phyloP scores from a whole-genome alignment of 495 filamentous ascomycete genomes.

The Penicillium paradoxum region DNA sequence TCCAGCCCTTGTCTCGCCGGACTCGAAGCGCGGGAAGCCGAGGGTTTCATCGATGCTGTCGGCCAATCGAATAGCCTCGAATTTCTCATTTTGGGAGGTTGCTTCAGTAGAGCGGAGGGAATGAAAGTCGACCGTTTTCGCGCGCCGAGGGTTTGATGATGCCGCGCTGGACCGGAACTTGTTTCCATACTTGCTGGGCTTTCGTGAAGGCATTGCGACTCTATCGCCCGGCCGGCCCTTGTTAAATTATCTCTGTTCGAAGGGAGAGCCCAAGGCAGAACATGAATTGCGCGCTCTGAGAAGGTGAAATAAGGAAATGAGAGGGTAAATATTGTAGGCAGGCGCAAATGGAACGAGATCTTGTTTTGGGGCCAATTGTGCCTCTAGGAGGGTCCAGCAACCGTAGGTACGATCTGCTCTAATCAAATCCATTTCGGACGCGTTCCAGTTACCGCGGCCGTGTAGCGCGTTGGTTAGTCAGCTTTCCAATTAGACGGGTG shows the following conservation, averaged over 20 bases:
- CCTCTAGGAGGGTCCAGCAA: constrained; percentile 14
- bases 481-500: not conserved
- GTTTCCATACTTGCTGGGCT: constrained; percentile 51
- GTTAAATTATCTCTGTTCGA: constrained; percentile 12
- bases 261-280: constrained; percentile 10
- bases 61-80: constrained; percentile 76
- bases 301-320: constrained; percentile 4
- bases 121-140: constrained; percentile 72
- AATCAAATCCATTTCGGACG: constrained; percentile 31
- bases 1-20: constrained; percentile 76
- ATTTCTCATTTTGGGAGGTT: constrained; percentile 79
- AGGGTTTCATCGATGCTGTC: constrained; percentile 90
- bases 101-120: constrained; percentile 71
- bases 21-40: constrained; percentile 90
- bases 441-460: constrained; percentile 28
- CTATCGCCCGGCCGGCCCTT: constrained; percentile 27
- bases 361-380: constrained; percentile 10
- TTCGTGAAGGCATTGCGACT: constrained; percentile 52
- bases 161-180: constrained; percentile 47
- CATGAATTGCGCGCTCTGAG: constrained; percentile 22
- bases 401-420: constrained; percentile 12
- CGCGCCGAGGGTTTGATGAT: constrained; percentile 50
- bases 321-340: not conserved
- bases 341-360: not conserved
- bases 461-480: constrained; percentile 25